A percentile compares a stretch with the other conserved stretches of the same genome.
These are phyloP conservation scores for Cutaneotrichosporon sp. DNA, from an alignment of 1,284 basidiomycete species.

Conservation along the genomic window DNA sequence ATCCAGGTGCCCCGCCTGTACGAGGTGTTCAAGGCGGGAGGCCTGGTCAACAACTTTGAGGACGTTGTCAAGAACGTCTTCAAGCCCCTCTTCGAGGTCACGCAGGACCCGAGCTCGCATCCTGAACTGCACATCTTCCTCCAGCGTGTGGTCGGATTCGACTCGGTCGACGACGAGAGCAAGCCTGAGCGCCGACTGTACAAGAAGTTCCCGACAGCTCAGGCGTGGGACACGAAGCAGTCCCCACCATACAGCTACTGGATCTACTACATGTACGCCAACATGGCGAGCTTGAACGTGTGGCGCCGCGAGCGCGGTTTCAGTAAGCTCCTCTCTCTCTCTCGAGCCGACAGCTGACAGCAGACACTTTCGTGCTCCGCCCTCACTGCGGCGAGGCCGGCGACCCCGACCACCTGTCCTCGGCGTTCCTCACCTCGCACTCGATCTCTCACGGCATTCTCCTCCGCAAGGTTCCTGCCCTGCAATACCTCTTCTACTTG, in stretches of 20 bases:
- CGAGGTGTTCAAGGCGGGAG: slow-evolving; percentile 91
- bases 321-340: slow-evolving; percentile 61
- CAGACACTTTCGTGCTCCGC: slow-evolving; percentile 93
- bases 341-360: not conserved
- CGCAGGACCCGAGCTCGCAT: slow-evolving; percentile 81
- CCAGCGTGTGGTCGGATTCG: slow-evolving; percentile 93
- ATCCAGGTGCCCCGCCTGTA: slow-evolving; percentile 95
- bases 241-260: slow-evolving; percentile 95
- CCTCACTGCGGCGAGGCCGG: slow-evolving; percentile 98
- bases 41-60: slow-evolving; percentile 81
- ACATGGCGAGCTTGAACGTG: slow-evolving; percentile 89
- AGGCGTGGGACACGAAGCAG: slow-evolving; percentile 82
- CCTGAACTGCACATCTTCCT: slow-evolving; percentile 95
- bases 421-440: slow-evolving; percentile 92
- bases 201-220: slow-evolving; percentile 93
- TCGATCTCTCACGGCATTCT: slow-evolving; percentile 99
- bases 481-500: slow-evolving; percentile 86
- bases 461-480: slow-evolving; percentile 91
- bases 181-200: slow-evolving; percentile 89
- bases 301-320: slow-evolving; percentile 87
- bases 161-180: slow-evolving; percentile 96
- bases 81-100: slow-evolving; percentile 92
- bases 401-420: slow-evolving; percentile 94
- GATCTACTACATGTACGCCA: slow-evolving; percentile 98
- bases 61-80: slow-evolving; percentile 90